These are phyloP conservation scores for Metarhizium brunneum DNA, from an alignment of 2,329 filamentous ascomycete genomes.

Conservation along the genomic window DNA sequence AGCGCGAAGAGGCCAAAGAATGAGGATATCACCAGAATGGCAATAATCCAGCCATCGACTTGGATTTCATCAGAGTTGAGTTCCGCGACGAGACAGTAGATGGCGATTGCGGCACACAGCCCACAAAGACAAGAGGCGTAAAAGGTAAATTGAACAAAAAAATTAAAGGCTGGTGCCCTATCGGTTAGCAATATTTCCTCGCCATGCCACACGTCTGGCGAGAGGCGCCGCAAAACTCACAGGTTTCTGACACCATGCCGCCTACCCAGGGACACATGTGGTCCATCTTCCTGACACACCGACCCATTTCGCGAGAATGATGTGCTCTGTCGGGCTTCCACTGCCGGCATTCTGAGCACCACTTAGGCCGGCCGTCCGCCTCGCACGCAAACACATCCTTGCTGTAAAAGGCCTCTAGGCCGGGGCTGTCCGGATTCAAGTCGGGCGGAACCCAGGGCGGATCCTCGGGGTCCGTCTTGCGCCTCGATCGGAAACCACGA, in stretches of 20 bases:
- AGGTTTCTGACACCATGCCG: slow-evolving; percentile 77
- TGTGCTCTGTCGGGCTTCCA: slow-evolving; percentile 87
- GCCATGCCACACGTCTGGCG: too few relatives aligned
- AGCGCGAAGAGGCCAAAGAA: slow-evolving; percentile 75
- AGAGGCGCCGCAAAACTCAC: slow-evolving; percentile 27
- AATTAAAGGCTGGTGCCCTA: slow-evolving; percentile 59
- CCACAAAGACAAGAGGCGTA: slow-evolving; percentile 63
- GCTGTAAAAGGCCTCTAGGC: slow-evolving; percentile 68
- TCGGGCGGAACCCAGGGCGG: slow-evolving; percentile 30
- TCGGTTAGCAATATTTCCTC: background rate
- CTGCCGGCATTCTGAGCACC: slow-evolving; percentile 74
- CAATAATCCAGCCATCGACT: slow-evolving; percentile 53
- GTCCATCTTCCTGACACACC: slow-evolving; percentile 86
- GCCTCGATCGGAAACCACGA: slow-evolving; percentile 3
- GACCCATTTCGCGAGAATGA: slow-evolving; percentile 72
- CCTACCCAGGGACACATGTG: slow-evolving; percentile 98
- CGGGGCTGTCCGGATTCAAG: slow-evolving; percentile 49
- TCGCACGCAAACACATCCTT: slow-evolving; percentile 81
- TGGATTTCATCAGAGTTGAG: slow-evolving; percentile 24
- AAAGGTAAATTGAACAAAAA: slow-evolving; percentile 78
- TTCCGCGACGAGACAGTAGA: slow-evolving; percentile 52
- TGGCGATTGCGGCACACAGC: slow-evolving; percentile 53
- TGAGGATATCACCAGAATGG: slow-evolving; percentile 53
- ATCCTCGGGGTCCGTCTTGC: slow-evolving; percentile 17
- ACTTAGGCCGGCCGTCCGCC: slow-evolving; percentile 71